These are phyloP conservation scores for Tritrichomonas foetus DNA, from an alignment of 208 protist species.

Conservation along the genomic window DNA sequence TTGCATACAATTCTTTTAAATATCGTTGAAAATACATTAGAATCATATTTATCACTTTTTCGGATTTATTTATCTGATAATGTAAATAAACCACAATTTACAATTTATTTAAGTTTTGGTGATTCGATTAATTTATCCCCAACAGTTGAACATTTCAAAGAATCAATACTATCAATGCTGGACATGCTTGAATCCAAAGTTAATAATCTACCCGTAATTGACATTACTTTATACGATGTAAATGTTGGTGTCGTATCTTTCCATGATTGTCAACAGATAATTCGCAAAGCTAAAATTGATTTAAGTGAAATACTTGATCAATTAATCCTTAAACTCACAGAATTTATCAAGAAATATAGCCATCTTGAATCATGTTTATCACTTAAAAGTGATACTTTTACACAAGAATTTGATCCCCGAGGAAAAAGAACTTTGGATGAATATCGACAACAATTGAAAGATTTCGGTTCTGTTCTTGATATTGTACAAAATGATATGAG, in stretches of 20 bases:
- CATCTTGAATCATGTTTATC: neutral
- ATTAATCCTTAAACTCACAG: neutral
- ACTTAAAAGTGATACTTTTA: neutral
- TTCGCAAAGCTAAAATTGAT: neutral
- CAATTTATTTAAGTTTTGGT: neutral
- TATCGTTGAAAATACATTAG: neutral
- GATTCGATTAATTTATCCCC: neutral
- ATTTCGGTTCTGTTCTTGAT: neutral
- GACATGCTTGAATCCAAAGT: neutral
- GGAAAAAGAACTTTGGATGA: neutral
- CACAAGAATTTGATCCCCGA: constrained; percentile 27
- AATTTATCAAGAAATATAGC: neutral
- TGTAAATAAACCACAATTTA: neutral
- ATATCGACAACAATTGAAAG: neutral
- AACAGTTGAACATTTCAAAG: neutral
- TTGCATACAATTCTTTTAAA: neutral
- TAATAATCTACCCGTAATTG: neutral
- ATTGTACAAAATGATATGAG: neutral
- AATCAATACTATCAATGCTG: neutral
- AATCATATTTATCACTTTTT: neutral
- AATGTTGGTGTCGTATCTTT: neutral
- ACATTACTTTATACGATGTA: neutral
- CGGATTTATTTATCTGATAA: neutral
- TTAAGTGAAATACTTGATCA: neutral
- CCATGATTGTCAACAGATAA: neutral